Base-by-base conservation (phyloP, 1,284 basidiomycete species). In the Cryptococcus floricola region DNA sequence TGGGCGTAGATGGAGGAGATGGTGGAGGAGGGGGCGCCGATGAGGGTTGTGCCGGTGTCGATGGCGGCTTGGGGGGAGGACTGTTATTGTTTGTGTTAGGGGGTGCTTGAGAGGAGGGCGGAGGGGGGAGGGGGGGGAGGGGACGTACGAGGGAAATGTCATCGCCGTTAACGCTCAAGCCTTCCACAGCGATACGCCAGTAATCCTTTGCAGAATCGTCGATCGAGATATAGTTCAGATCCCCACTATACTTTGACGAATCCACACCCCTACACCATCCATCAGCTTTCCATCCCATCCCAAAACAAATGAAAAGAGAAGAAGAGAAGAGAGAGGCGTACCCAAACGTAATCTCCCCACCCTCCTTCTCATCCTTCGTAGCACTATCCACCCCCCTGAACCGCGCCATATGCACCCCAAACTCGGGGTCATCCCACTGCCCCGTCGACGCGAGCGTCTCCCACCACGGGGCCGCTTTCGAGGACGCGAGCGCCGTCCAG, bases 381-480 rank as follows among this genome's bases (percentile, higher is more conserved):
- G 81, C 82, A 25, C 64, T 67, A 0, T 80, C 69, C 45, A 80
- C 82, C 59, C 89, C 85, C 48, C 83, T 71, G 68, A 81, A 91
- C 47, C 90, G 83, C 18, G 86, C 86, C 37, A 95, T 78, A 65
- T 88, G 87, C 73, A 94, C 89, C 0, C 83, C 83, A 85, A 95
- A 90, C 46, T 89, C 66, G 0, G 86, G 84, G 9, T 81, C 69
- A 53, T 85, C 81, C 83, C 85, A 87, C 45, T 82, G 76, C 45
- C 81, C 82, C 10, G 78, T 79, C n/a, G 80, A 66, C 0, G 82
- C 88, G 2, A 96, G 78, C 0, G 83, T 80, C 74, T 95, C 66
- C 76, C 81, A 81, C 65, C 80, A 78, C 0, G 81, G 81, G 13
- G 70, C 75, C 0, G 78, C 75, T 8, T 67, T 63, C 7, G 77